phyloP scores from a whole-genome alignment of 2,329 filamentous ascomycete species.

The Tothia fuscella region DNA sequence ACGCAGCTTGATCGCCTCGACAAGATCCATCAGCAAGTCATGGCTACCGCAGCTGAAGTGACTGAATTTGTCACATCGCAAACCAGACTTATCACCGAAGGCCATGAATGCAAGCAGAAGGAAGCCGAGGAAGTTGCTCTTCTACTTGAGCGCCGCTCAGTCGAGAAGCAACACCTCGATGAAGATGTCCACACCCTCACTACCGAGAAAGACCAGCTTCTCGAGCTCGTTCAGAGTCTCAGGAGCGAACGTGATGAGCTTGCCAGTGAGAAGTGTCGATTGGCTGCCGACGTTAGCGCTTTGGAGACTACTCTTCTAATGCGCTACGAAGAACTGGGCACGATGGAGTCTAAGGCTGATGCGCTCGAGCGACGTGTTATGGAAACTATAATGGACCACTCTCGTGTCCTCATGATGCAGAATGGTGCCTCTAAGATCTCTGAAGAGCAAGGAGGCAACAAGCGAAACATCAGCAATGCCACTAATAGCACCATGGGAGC shows the following conservation, averaged over 20 bases:
- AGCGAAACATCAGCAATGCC: slow-evolving; percentile 22
- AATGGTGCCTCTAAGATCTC: slow-evolving; percentile 30
- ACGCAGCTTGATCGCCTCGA: slow-evolving; percentile 72
- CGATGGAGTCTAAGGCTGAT: slow-evolving; percentile 85
- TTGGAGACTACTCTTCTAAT: slow-evolving; percentile 83
- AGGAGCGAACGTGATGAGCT: slow-evolving; percentile 64
- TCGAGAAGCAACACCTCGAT: slow-evolving; percentile 49
- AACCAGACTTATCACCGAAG: slow-evolving; percentile 60
- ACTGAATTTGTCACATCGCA: slow-evolving; percentile 70
- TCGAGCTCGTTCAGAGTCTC: slow-evolving; percentile 44
- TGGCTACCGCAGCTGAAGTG: slow-evolving; percentile 72
- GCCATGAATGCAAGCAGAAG: slow-evolving; percentile 67
- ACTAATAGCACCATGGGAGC: slow-evolving; percentile 20
- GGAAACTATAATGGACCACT: slow-evolving; percentile 93
- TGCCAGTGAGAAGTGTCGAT: slow-evolving; percentile 61
- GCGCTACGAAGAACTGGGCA: slow-evolving; percentile 77
- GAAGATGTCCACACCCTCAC: slow-evolving; percentile 34
- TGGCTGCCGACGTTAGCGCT: slow-evolving; percentile 77
- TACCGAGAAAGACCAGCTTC: slow-evolving; percentile 33
- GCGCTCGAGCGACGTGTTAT: slow-evolving; percentile 82
- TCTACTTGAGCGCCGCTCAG: slow-evolving; percentile 63
- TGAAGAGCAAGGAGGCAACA: slow-evolving; percentile 16
- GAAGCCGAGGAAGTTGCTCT: slow-evolving; percentile 69
- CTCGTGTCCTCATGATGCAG: slow-evolving; percentile 73
- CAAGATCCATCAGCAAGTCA: slow-evolving; percentile 77